A percentile compares a stretch with the other conserved stretches of the same genome.
Conservation (phyloP, 2,329 filamentous ascomycete genomes). For the Chrysoporthe austroafricana region DNA sequence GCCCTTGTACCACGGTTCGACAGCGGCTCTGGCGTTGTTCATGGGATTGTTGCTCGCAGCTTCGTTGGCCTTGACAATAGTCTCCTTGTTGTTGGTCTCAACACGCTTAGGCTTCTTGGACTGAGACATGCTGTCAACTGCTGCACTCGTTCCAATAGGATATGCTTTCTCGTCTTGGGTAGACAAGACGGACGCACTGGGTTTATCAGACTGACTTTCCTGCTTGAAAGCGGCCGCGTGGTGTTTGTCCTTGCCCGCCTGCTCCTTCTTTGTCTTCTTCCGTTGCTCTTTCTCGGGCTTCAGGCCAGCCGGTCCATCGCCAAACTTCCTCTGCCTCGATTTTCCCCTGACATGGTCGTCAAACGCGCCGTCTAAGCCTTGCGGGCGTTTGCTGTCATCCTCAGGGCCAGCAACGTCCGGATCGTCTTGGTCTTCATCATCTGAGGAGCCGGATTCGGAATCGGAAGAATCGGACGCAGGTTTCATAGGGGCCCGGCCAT, state of each 20-base stretch:
- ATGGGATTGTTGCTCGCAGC: not conserved
- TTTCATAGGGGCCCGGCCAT: not conserved
- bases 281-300: constrained; percentile 13
- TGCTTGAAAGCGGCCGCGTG: not conserved
- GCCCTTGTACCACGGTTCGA: constrained; percentile 21
- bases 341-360: constrained; percentile 9
- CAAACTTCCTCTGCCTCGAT: constrained; percentile 18
- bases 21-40: not conserved
- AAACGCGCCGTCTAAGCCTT: constrained; percentile 20
- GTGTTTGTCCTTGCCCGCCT: not conserved
- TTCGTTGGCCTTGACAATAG: not conserved
- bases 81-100: constrained; percentile 1
- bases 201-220: constrained; percentile 6
- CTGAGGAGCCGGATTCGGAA: not conserved
- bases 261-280: constrained; percentile 24
- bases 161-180: not conserved
- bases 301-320: not conserved
- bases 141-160: constrained; percentile 5
- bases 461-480: not conserved
- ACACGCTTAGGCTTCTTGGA: constrained; percentile 4
- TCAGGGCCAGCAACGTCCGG: not conserved
- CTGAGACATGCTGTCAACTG: constrained; percentile 21
- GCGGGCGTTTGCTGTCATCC: not conserved
- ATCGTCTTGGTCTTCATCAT: not conserved
- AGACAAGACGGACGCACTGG: not conserved